Evolutionary conservation across 2,329 filamentous ascomycete genomes (phyloP).

Genomic region (Apiospora marii): DNA sequence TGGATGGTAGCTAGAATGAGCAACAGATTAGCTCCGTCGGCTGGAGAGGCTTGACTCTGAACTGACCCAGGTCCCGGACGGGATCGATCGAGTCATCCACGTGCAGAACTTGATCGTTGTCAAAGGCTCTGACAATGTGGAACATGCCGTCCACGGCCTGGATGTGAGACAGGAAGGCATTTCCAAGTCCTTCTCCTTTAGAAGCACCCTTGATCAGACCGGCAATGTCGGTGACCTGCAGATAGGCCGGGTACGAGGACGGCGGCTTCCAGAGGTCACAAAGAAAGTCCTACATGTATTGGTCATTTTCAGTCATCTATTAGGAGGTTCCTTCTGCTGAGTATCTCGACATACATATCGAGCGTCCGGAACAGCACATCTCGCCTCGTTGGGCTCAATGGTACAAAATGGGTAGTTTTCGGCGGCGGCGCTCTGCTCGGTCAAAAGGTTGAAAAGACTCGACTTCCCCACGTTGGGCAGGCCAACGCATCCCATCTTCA

Average conservation of each 20-base stretch:
- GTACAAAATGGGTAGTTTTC: constrained; percentile 57
- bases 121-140: constrained; percentile 54
- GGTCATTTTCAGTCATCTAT: constrained; percentile 25
- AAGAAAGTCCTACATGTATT: constrained; percentile 46
- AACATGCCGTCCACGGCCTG: constrained; percentile 56
- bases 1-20: constrained; percentile 45
- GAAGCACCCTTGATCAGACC: constrained; percentile 55
- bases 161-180: constrained; percentile 54
- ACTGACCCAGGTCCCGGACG: constrained; percentile 50
- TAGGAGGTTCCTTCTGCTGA: constrained; percentile 41
- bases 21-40: constrained; percentile 29
- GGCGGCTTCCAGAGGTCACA: constrained; percentile 55
- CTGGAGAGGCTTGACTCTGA: constrained; percentile 27
- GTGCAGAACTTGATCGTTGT: constrained; percentile 54
- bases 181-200: constrained; percentile 53
- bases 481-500: constrained; percentile 57
- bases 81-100: constrained; percentile 57
- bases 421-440: constrained; percentile 53
- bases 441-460: constrained; percentile 55
- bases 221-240: constrained; percentile 55
- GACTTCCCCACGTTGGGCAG: constrained; percentile 55
- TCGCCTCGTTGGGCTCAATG: constrained; percentile 55
- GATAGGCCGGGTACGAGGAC: constrained; percentile 52
- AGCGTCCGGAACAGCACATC: constrained; percentile 52
- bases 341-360: constrained; percentile 43